Evolutionary conservation across 257 asterid genomes (phyloP).

Genomic region (Coffea canephora): DNA sequence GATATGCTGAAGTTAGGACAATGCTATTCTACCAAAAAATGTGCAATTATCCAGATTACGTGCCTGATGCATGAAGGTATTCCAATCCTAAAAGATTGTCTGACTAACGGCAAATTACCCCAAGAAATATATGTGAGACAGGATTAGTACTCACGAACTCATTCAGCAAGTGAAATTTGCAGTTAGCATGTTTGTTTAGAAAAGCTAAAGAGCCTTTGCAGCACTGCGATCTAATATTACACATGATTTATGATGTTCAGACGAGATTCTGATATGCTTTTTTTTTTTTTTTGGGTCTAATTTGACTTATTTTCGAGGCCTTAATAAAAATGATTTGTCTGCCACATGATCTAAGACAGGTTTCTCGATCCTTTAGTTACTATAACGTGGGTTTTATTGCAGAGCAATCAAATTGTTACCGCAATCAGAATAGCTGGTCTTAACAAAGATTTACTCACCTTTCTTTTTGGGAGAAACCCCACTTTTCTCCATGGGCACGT

Average conservation of each 20-base stretch:
- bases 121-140: background rate
- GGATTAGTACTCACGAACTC: background rate
- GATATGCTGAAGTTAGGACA: background rate
- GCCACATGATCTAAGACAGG: background rate
- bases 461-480: conserved; percentile 35
- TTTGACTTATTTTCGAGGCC: background rate
- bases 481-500: conserved; percentile 55
- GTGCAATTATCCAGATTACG: background rate
- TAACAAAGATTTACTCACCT: conserved; percentile 24
- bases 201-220: background rate
- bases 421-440: background rate
- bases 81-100: background rate
- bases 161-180: background rate
- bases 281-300: background rate
- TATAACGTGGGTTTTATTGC: background rate
- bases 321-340: background rate
- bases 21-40: background rate
- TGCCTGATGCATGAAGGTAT: background rate
- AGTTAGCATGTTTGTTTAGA: background rate
- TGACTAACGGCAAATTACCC: background rate
- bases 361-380: background rate
- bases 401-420: too few species aligned
- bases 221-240: background rate
- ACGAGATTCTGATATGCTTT: background rate
- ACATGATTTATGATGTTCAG: background rate